Percentiles rank a stretch among this genome's conserved stretches.
Conservation (phyloP, 257 asterid species). For the Solanum tarapatanum region DNA sequence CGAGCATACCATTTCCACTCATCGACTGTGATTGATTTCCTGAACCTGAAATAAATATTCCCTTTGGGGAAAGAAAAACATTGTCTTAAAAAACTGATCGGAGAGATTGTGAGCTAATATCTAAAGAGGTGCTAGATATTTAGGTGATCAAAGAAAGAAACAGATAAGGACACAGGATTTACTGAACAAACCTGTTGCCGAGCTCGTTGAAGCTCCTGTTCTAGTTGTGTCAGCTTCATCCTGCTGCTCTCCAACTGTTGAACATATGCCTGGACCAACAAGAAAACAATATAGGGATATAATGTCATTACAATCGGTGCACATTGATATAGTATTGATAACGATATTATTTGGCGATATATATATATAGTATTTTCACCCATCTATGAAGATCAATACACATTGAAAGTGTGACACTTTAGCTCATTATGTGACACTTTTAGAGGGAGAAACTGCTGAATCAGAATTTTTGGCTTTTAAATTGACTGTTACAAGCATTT, state of each 20-base stretch:
- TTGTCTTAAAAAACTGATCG: not conserved
- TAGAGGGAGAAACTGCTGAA: not conserved
- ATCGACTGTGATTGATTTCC: slow-evolving; percentile 85
- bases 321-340: not conserved
- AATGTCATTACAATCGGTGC: not conserved
- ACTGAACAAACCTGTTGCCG: slow-evolving; percentile 67
- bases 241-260: slow-evolving; percentile 97
- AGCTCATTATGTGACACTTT: not conserved
- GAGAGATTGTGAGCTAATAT: not conserved
- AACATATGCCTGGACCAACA: slow-evolving; percentile 71
- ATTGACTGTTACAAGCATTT: not conserved
- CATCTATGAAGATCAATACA: not conserved
- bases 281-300: not conserved
- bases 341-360: not conserved
- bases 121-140: not conserved
- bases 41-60: slow-evolving; percentile 85
- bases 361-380: not conserved
- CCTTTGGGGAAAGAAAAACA: slow-evolving; percentile 36
- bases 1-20: slow-evolving; percentile 75
- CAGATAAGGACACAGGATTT: not conserved
- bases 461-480: not conserved
- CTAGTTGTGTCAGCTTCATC: slow-evolving; percentile 97
- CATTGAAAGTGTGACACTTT: not conserved
- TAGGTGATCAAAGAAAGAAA: not conserved
- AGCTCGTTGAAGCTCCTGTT: slow-evolving; percentile 98